Percentiles rank a stretch among this genome's conserved stretches.
These are phyloP conservation scores for Apostasia shenzhenica DNA, from an alignment of 106 monocot genomes.

Conservation along the genomic window DNA sequence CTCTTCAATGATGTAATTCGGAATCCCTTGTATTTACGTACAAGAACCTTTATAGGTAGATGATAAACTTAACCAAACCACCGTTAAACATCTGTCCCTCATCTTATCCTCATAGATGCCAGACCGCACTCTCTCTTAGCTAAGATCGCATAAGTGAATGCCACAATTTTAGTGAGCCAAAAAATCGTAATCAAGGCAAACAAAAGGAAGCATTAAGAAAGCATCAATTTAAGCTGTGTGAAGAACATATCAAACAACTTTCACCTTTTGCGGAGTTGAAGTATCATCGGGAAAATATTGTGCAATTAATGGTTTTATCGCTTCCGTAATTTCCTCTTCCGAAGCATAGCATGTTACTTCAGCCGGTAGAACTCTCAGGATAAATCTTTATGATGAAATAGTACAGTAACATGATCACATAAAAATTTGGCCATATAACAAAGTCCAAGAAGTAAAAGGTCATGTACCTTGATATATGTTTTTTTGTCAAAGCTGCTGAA, in stretches of 20 bases:
- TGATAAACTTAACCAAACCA: no score
- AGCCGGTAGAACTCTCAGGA: slow-evolving; percentile 80
- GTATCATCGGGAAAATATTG: slow-evolving; percentile 67
- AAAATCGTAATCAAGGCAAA: no score
- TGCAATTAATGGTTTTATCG: slow-evolving; percentile 70
- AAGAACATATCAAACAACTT: neutral
- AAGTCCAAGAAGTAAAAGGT: neutral
- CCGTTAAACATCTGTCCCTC: no score
- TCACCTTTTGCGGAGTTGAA: slow-evolving; percentile 61
- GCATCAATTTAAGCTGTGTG: no score
- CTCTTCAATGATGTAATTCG: no score
- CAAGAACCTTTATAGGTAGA: no score
- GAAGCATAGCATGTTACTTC: slow-evolving; percentile 95
- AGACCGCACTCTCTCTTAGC: no score
- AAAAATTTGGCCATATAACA: neutral
- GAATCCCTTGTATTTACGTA: no score
- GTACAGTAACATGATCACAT: neutral
- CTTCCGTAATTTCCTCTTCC: slow-evolving; percentile 82
- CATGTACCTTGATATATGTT: slow-evolving; percentile 89
- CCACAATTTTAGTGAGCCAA: no score
- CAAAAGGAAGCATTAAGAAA: no score
- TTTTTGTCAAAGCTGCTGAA: slow-evolving; percentile 64
- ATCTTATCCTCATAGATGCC: no score
- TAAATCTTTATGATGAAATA: slow-evolving; percentile 54
- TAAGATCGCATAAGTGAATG: no score